These are phyloP conservation scores for Trichoderma lentiforme DNA, from an alignment of 2,329 filamentous ascomycete species.

Conservation along the genomic window DNA sequence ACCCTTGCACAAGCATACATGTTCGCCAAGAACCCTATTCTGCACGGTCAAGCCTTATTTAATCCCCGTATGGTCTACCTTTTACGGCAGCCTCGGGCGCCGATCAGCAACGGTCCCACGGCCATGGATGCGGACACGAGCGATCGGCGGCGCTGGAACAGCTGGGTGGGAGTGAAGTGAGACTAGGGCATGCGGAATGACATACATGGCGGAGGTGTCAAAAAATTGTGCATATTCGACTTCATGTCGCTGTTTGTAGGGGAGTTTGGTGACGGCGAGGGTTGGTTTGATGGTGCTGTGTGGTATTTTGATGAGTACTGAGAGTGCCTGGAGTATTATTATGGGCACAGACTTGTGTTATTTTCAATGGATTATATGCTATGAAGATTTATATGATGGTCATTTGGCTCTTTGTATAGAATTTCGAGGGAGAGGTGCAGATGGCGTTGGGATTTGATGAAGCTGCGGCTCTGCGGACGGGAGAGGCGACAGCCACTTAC, in stretches of 20 bases:
- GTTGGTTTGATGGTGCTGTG: neutral
- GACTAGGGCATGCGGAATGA: slow-evolving; percentile 4
- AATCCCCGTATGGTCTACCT: neutral
- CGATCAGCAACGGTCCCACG: slow-evolving; percentile 1
- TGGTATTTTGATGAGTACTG: neutral
- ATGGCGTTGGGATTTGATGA: neutral
- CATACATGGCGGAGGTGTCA: neutral
- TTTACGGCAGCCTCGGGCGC: neutral
- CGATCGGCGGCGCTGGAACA: slow-evolving; percentile 1
- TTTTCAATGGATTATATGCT: fast-evolving
- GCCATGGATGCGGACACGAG: slow-evolving; percentile 3
- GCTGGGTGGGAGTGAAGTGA: neutral
- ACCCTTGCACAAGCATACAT: neutral
- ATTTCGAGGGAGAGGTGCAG: neutral
- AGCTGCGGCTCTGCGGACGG: neutral
- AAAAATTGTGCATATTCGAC: neutral
- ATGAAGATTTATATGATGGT: neutral
- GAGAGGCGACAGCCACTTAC: neutral
- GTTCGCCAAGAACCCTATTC: neutral
- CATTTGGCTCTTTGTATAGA: neutral
- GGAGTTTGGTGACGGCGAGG: neutral
- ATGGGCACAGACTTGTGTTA: neutral
- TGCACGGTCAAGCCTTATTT: neutral
- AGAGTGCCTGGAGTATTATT: fast-evolving
- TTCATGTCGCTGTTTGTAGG: neutral